Evolutionary conservation across 345 rosid species (phyloP).

Genomic region (Populus alba): DNA sequence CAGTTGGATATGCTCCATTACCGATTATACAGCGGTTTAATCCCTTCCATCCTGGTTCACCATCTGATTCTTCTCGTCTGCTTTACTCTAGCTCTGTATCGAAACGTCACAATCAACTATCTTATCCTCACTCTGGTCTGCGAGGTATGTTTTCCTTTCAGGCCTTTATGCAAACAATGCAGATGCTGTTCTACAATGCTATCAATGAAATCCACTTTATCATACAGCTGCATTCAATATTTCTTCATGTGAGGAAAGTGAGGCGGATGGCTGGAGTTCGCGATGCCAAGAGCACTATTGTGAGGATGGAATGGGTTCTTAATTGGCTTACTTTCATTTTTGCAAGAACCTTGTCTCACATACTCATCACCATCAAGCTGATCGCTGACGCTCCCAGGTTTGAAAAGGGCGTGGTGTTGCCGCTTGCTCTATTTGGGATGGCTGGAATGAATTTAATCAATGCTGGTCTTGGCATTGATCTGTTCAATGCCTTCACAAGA

Average conservation of each 20-base stretch:
- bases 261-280: constrained; percentile 87
- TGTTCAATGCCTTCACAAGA: constrained; percentile 62
- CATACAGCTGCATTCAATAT: constrained; percentile 78
- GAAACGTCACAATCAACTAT: constrained; percentile 80
- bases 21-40: constrained; percentile 65
- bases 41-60: constrained; percentile 75
- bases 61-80: constrained; percentile 83
- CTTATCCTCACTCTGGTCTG: constrained; percentile 82
- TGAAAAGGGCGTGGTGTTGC: constrained; percentile 67
- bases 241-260: constrained; percentile 78
- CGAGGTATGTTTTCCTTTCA: constrained; percentile 49
- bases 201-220: constrained; percentile 5
- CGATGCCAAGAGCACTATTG: constrained; percentile 51
- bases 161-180: background rate
- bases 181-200: background rate
- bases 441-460: constrained; percentile 81
- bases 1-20: constrained; percentile 87
- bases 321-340: constrained; percentile 65
- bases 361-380: constrained; percentile 70
- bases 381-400: constrained; percentile 68
- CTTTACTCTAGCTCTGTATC: constrained; percentile 83
- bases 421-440: constrained; percentile 84
- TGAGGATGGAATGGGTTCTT: constrained; percentile 71
- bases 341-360: constrained; percentile 55
- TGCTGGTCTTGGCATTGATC: constrained; percentile 67